phyloP scores from a whole-genome alignment of 2,329 filamentous ascomycete genomes.

The Aspergillus clavatus region DNA sequence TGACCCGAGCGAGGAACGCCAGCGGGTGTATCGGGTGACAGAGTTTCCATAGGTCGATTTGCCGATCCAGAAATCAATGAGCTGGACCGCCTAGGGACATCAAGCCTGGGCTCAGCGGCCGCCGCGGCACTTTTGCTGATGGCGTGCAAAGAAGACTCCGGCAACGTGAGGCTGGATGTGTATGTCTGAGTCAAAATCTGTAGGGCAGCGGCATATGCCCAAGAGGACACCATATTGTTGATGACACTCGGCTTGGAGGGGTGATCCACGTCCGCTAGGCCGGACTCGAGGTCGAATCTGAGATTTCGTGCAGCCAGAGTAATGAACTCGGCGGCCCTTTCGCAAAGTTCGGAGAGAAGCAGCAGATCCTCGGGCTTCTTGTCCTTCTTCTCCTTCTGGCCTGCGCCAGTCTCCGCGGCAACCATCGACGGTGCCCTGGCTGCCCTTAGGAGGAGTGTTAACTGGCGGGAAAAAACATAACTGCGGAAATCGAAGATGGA shows the following conservation, averaged over 20 bases:
- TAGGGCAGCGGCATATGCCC: conserved; percentile 42
- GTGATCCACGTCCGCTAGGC: conserved; percentile 45
- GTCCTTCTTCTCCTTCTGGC: conserved; percentile 47
- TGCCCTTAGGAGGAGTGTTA: conserved; percentile 72
- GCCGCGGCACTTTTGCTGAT: conserved; percentile 21
- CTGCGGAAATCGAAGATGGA: conserved; percentile 93
- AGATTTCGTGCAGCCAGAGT: conserved; percentile 74
- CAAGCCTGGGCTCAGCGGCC: conserved; percentile 20
- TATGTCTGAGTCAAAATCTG: conserved; percentile 42
- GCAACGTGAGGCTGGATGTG: conserved; percentile 33
- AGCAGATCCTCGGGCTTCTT: conserved; percentile 66
- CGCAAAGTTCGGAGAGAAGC: conserved; percentile 81
- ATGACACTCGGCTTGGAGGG: conserved; percentile 32
- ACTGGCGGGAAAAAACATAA: conserved; percentile 88
- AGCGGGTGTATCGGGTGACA: conserved; percentile 24
- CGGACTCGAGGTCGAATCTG: conserved; percentile 68
- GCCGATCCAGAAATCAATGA: conserved; percentile 26
- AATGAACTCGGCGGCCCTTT: conserved; percentile 77
- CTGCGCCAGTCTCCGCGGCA: conserved; percentile 23
- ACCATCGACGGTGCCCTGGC: conserved; percentile 56
- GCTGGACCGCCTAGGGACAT: conserved; percentile 38
- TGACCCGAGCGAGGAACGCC: conserved; percentile 43
- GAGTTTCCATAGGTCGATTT: conserved; percentile 20
- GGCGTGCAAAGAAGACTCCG: conserved; percentile 33
- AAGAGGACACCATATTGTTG: conserved; percentile 46